Evolutionary conservation across 1,284 basidiomycete species (phyloP).

Genomic region (Xerocomus nothofagi): DNA sequence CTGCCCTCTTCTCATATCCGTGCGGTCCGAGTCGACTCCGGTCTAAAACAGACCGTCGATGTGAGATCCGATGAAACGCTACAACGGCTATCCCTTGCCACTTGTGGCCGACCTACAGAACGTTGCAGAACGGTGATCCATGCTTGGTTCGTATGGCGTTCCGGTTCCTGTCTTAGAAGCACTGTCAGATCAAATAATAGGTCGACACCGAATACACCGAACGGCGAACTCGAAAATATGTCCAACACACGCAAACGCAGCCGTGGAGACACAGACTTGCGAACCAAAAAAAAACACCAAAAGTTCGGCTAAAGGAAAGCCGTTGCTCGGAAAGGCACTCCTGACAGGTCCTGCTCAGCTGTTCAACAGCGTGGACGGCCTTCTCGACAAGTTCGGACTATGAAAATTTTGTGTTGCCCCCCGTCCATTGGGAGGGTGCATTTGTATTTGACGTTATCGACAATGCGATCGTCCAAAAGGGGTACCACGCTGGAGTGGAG

Average conservation of each 20-base stretch:
- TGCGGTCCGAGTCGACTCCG: neutral
- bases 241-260: conserved; percentile 4
- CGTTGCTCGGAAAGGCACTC: conserved; percentile 2
- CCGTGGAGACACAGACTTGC: conserved; percentile 1
- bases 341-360: neutral
- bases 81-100: neutral
- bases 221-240: conserved; percentile 8
- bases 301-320: neutral
- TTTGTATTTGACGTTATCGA: conserved; percentile 20
- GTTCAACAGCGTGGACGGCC: conserved; percentile 12
- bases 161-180: neutral
- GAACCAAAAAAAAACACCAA: neutral
- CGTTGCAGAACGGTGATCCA: conserved; percentile 12
- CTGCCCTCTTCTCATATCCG: conserved; percentile 8
- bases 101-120: conserved; percentile 1
- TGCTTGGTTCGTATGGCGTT: conserved; percentile 14
- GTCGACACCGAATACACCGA: conserved; percentile 6
- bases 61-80: conserved; percentile 8
- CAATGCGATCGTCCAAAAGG: conserved; percentile 15
- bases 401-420: conserved; percentile 10
- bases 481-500: conserved; percentile 14
- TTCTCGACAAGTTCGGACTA: conserved; percentile 20
- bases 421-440: conserved; percentile 3
- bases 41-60: conserved; percentile 6
- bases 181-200: conserved; percentile 14